phyloP scores from a whole-genome alignment of 2,329 filamentous ascomycete species.

The Diaporthe amygdali region DNA sequence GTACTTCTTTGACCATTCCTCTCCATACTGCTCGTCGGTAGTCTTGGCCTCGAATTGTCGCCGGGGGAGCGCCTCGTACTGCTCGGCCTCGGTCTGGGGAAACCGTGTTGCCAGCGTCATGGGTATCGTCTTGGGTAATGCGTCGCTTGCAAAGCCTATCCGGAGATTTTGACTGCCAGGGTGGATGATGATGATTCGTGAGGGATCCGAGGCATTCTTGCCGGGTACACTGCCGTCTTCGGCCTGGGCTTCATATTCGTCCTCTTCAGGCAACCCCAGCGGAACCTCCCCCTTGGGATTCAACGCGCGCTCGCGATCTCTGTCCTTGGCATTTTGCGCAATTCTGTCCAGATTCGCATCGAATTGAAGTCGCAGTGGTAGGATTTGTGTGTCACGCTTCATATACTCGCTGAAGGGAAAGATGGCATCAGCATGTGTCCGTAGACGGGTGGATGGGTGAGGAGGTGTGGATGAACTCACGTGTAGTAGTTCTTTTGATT shows the following conservation, averaged over 20 bases:
- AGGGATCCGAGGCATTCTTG: conserved; percentile 72
- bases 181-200: conserved; percentile 94
- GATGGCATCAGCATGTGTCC: conserved; percentile 29
- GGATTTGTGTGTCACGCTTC: conserved; percentile 95
- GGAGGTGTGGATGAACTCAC: conserved; percentile 55
- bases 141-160: conserved; percentile 94
- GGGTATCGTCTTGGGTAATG: conserved; percentile 89
- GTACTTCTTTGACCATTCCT: conserved; percentile 79
- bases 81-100: conserved; percentile 80
- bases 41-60: conserved; percentile 67
- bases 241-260: conserved; percentile 51
- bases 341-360: conserved; percentile 86
- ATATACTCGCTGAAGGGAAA: conserved; percentile 79
- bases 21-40: conserved; percentile 82
- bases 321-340: conserved; percentile 79
- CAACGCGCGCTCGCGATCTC: conserved; percentile 78
- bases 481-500: conserved; percentile 99
- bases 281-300: conserved; percentile 75
- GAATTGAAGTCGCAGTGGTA: conserved; percentile 85
- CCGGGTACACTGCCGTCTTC: conserved; percentile 50
- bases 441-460: neutral
- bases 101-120: conserved; percentile 89
- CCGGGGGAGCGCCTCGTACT: conserved; percentile 78
- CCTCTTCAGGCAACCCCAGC: conserved; percentile 62
- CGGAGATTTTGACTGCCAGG: conserved; percentile 94